Evolutionary conservation across 805 yeast genomes (phyloP).

Genomic region (Blastobotrys americana): DNA sequence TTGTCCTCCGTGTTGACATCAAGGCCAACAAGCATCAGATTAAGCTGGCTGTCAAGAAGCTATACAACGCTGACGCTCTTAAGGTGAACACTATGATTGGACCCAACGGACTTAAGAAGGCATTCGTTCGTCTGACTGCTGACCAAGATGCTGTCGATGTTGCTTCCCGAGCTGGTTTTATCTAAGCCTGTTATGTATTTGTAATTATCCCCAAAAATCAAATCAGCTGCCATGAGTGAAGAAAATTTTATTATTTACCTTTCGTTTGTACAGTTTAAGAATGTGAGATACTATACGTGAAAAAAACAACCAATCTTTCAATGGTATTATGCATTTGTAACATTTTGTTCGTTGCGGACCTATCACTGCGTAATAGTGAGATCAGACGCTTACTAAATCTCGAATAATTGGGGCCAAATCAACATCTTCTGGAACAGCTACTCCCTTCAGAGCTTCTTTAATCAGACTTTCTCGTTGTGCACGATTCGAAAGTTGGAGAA

Average conservation of each 20-base stretch:
- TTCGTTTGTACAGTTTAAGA: no score
- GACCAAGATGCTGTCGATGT: constrained; percentile 99
- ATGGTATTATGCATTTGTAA: no score
- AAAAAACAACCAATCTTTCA: no score
- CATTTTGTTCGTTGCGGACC: no score
- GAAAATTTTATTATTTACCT: no score
- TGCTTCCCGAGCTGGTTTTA: constrained; percentile 99
- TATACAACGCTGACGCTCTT: constrained; percentile 91
- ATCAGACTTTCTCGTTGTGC: constrained; percentile 14
- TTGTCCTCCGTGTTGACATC: constrained; percentile 96
- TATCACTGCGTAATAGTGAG: no score
- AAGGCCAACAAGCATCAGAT: constrained; percentile 98
- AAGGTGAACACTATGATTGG: constrained; percentile 95
- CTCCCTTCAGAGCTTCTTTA: constrained; percentile 20
- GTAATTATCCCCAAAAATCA: neutral
- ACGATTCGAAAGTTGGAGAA: constrained; percentile 9
- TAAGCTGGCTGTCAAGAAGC: constrained; percentile 96
- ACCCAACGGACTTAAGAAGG: constrained; percentile 99
- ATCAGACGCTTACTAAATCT: constrained; percentile 5
- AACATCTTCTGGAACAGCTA: constrained; percentile 19
- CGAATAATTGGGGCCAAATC: constrained; percentile 19
- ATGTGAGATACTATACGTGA: no score
- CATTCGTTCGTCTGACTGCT: constrained; percentile 97
- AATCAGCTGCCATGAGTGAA: neutral
- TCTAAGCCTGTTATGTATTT: constrained; percentile 41